These are phyloP conservation scores for Phytopythium ostracodes DNA, from an alignment of 352 stramenopile species.

Conservation along the genomic window DNA sequence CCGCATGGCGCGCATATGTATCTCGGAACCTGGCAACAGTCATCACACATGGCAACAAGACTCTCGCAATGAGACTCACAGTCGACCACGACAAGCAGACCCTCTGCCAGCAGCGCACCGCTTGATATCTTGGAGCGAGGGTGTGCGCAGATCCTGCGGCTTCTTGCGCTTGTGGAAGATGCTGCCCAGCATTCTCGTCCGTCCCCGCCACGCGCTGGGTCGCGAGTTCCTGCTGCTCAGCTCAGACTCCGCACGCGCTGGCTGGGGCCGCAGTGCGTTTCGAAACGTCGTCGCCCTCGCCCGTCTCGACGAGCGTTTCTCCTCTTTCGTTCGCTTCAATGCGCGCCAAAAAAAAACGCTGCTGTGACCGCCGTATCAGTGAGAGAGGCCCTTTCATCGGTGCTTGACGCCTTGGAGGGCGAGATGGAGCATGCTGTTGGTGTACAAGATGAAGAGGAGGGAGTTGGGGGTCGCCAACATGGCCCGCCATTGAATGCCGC, in stretches of 20 bases:
- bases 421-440: background rate
- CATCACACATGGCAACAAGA: background rate
- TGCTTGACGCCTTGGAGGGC: background rate
- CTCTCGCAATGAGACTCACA: too few species aligned
- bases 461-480: background rate
- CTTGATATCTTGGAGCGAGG: constrained; percentile 75
- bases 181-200: constrained; percentile 49
- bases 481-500: background rate
- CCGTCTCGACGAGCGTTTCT: background rate
- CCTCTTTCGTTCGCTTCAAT: background rate
- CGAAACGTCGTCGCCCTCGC: background rate
- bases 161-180: constrained; percentile 85
- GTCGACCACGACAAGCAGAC: too few species aligned
- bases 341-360: background rate
- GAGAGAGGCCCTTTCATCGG: background rate
- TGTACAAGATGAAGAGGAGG: background rate
- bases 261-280: background rate
- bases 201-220: background rate
- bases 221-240: background rate
- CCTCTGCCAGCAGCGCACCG: constrained; percentile 27
- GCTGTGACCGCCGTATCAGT: background rate
- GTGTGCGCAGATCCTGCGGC: constrained; percentile 64
- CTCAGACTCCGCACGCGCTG: background rate
- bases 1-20: constrained; percentile 56
- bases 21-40: constrained; percentile 52